Percentiles rank a stretch among this genome's conserved stretches.
phyloP scores from a whole-genome alignment of 129 eudicot genomes.

The Flaveria trinervia region DNA sequence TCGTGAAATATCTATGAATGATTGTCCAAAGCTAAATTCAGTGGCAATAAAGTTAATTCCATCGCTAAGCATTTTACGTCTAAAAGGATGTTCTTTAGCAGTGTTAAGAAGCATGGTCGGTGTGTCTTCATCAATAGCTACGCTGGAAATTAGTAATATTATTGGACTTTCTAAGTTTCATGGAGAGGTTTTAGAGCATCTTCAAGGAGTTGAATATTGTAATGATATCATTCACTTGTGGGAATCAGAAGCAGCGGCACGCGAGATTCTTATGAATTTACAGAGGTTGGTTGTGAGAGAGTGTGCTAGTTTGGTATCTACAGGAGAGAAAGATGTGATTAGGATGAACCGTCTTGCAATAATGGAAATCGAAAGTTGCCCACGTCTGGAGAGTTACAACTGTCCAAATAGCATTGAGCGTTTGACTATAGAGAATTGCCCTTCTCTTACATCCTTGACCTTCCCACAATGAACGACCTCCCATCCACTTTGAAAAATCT shows the following conservation, averaged over 20 bases:
- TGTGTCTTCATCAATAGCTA: slow-evolving; percentile 1
- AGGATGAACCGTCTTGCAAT: neutral
- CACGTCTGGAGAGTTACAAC: neutral
- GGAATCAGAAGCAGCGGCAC: too few relatives aligned
- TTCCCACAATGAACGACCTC: neutral
- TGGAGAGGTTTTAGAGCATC: too few relatives aligned
- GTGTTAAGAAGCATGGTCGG: slow-evolving; percentile 25
- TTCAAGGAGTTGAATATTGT: too few relatives aligned
- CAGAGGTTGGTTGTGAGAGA: too few relatives aligned
- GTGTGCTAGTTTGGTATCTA: neutral
- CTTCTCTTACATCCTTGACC: neutral
- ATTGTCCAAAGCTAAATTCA: slow-evolving; percentile 1
- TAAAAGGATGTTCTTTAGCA: slow-evolving; percentile 8
- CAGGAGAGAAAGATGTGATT: neutral
- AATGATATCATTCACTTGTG: too few relatives aligned
- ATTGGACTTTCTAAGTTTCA: too few relatives aligned
- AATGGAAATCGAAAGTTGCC: neutral
- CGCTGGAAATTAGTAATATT: too few relatives aligned
- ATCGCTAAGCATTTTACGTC: slow-evolving; percentile 6
- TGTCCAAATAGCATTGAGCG: neutral
- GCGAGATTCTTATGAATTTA: too few relatives aligned
- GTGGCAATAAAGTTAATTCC: neutral
- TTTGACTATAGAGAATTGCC: neutral
- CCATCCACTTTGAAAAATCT: slow-evolving; percentile 20
- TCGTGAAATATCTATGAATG: neutral